Percentiles rank a stretch among this genome's conserved stretches.
Conservation (phyloP, 176 grass and related monocot genomes). For the Tillandsia leiboldiana region DNA sequence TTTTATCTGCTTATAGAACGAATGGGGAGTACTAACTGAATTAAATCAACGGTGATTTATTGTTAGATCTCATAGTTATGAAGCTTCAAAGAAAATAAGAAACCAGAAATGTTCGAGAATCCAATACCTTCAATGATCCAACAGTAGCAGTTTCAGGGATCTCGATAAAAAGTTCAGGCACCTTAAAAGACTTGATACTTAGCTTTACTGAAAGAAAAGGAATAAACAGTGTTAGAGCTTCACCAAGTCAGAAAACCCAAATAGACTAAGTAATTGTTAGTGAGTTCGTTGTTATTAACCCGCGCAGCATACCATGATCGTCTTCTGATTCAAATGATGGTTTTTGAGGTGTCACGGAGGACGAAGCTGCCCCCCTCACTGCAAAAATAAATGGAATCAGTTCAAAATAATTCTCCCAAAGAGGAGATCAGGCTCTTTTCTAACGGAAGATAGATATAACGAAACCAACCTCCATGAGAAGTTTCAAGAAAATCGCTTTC, state of each 20-base stretch:
- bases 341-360: constrained; percentile 35
- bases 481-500: constrained; percentile 21
- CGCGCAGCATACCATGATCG: constrained; percentile 27
- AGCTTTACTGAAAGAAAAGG: constrained; percentile 58
- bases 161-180: constrained; percentile 93
- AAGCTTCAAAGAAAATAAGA: background rate
- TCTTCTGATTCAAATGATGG: constrained; percentile 38
- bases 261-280: background rate
- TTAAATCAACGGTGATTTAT: too few relatives aligned
- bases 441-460: constrained; percentile 2
- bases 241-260: constrained; percentile 4
- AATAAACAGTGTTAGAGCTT: constrained; percentile 1
- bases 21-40: too few relatives aligned
- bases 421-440: constrained; percentile 8
- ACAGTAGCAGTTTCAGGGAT: constrained; percentile 87
- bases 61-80: background rate
- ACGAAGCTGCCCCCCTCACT: constrained; percentile 49
- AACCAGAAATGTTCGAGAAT: background rate
- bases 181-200: constrained; percentile 87
- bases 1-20: background rate
- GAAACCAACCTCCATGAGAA: constrained; percentile 38
- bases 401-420: background rate
- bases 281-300: background rate
- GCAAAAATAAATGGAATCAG: constrained; percentile 27
- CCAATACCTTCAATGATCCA: constrained; percentile 78